Evolutionary conservation across 306 rosid species (phyloP).

Genomic region (Vachellia pachyceras): DNA sequence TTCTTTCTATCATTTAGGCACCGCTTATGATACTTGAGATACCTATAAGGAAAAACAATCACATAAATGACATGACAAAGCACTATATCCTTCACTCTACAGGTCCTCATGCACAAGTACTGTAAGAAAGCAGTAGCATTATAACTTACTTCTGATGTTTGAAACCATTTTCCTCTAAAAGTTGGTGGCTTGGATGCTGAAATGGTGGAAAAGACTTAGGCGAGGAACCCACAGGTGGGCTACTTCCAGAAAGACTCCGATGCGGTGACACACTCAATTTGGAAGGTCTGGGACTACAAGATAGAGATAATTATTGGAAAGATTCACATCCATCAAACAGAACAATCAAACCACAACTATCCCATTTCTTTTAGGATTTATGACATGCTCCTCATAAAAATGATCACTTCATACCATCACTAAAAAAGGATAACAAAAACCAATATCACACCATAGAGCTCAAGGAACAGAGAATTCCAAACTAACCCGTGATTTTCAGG

Average conservation of each 20-base stretch:
- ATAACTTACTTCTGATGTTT: conserved; percentile 89
- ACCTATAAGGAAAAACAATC: conserved; percentile 63
- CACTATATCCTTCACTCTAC: conserved; percentile 21
- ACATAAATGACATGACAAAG: conserved; percentile 40
- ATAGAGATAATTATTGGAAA: conserved; percentile 44
- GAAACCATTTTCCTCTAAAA: conserved; percentile 93
- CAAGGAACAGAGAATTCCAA: conserved; percentile 38
- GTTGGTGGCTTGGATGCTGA: conserved; percentile 99
- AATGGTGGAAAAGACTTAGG: conserved; percentile 95
- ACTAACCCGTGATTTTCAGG: conserved; percentile 94
- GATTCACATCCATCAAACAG: conserved; percentile 24
- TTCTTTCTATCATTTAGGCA: conserved; percentile 92
- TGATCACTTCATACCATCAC: conserved; percentile 25
- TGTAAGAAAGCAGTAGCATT: conserved; percentile 20
- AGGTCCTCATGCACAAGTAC: conserved; percentile 4
- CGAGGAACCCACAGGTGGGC: conserved; percentile 96
- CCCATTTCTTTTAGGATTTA: too few species aligned
- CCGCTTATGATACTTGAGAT: conserved; percentile 74
- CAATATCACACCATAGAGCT: conserved; percentile 30
- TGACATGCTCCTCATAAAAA: conserved; percentile 31
- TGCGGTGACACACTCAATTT: conserved; percentile 90
- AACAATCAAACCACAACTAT: conserved; percentile 18
- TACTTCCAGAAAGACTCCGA: conserved; percentile 68
- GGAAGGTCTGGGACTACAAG: conserved; percentile 72
- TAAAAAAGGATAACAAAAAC: conserved; percentile 17